Evolutionary conservation across 2,329 filamentous ascomycete species (phyloP), one percentile per base, ranked within the genome.

Genomic region (Diaporthe vexans): DNA sequence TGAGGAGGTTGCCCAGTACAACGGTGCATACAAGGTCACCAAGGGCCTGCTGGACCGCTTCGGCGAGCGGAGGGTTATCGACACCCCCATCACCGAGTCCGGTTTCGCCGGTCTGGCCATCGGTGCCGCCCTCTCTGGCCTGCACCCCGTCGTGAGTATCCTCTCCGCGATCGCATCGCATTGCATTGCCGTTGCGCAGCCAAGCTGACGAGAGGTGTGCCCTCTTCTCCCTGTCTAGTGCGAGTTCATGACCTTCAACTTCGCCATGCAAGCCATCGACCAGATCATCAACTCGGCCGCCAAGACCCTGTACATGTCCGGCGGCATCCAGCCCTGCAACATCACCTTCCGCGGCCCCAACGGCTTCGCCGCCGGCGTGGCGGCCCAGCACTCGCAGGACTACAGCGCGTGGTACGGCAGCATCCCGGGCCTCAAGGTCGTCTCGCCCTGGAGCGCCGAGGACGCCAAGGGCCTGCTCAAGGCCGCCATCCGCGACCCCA

Each of bases 201-300:
- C 21, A n/a, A 48, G 46, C 46, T 68, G 29, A 68, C 48, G 4
- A 19, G 48, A 51, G 21, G 33, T 21, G n/a, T 7, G 19, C 21
- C 21, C 8, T 3, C 19, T 6, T 29, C 35, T 24, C 35, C 33
- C 26, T 43, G 24, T 76, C 11, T 78, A 97, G 94, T 97, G 94
- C 91, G 97, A 99, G 89, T 99, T 99, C 91, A 99, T 99, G 97
- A 99, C 97, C 82, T 98, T 98, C 92, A 99, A 99, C 91, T 98
- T 98, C 84, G 96, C 97, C 85, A 99, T 99, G 97, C 97, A 99
- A 89, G 95, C 97, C 84, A 99, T 99, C 86, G 97, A 99, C 85
- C 97, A 99, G 86, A 94, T 99, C 84, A 95, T 99, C 91, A 99
- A 99, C 92, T 98, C 96, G 67, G 97, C 90, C 80, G 97, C 95